These are phyloP conservation scores for Wickerhamomyces alni DNA, from an alignment of 805 yeast genomes.

Conservation along the genomic window DNA sequence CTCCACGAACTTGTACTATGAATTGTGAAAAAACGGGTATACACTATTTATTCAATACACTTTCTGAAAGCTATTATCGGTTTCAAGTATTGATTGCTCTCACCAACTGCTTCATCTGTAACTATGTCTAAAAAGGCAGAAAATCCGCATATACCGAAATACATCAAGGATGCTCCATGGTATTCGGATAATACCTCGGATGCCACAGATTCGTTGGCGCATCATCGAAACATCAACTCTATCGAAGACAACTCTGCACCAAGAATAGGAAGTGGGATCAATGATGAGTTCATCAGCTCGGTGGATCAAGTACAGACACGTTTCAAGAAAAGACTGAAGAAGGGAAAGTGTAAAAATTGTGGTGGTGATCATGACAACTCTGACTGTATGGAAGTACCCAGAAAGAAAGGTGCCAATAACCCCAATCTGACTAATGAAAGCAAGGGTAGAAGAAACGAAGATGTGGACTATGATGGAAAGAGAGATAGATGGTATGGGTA, in stretches of 20 bases:
- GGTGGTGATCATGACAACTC: conserved; percentile 45
- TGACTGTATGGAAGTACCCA: conserved; percentile 57
- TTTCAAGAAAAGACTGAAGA: conserved; percentile 14
- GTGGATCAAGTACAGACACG: not conserved
- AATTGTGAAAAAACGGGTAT: no score
- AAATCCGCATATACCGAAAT: conserved; percentile 35
- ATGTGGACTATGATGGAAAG: conserved; percentile 24
- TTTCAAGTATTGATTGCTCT: no score
- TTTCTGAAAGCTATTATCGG: no score
- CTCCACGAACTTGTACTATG: not conserved
- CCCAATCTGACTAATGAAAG: no score
- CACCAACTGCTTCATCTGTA: no score
- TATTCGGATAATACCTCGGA: conserved; percentile 24
- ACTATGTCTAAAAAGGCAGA: conserved; percentile 2
- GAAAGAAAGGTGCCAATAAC: conserved; percentile 14
- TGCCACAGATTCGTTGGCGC: conserved; percentile 42
- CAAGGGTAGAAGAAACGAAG: conserved; percentile 17
- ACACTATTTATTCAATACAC: no score
- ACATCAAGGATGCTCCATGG: conserved; percentile 36
- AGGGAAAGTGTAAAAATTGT: conserved; percentile 50
- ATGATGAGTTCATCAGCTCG: conserved; percentile 33
- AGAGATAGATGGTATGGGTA: conserved; percentile 55
- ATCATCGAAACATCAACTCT: conserved; percentile 38
- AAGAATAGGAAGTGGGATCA: conserved; percentile 49
- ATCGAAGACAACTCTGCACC: conserved; percentile 39